Percentiles rank a stretch among this genome's conserved stretches.
These are phyloP conservation scores for Sugiyamaella grinbergsii DNA, from an alignment of 1,139 yeast genomes.

Conservation along the genomic window DNA sequence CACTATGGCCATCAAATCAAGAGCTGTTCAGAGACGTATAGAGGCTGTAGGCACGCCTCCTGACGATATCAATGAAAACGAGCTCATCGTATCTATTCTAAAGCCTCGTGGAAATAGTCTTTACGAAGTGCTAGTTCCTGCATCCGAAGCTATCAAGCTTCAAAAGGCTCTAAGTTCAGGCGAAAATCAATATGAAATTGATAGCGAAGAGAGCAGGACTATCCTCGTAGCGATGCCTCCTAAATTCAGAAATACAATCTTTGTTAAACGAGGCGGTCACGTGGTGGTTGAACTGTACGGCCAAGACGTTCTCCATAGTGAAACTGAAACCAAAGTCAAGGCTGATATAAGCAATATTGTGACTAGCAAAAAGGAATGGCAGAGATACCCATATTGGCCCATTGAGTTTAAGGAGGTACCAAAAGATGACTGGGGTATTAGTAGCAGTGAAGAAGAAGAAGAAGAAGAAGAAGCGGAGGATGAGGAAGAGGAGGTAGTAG, in stretches of 20 bases:
- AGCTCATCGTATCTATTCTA: conserved; percentile 39
- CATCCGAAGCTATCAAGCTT: conserved; percentile 29
- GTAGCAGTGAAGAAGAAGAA: conserved; percentile 34
- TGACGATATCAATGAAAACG: conserved; percentile 34
- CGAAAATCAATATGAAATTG: conserved; percentile 15
- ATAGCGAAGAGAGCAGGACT: conserved; percentile 22
- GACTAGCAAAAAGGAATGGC: conserved; percentile 42
- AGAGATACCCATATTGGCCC: conserved; percentile 44
- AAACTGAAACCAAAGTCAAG: conserved; percentile 32
- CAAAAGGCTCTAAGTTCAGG: conserved; percentile 13
- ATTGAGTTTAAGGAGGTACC: conserved; percentile 36
- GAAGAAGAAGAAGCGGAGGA: conserved; percentile 11
- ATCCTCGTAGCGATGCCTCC: conserved; percentile 43
- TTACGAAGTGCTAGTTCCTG: conserved; percentile 40
- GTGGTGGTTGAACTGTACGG: conserved; percentile 39
- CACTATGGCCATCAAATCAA: conserved; percentile 31
- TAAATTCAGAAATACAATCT: conserved; percentile 43
- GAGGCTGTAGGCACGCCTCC: conserved; percentile 41
- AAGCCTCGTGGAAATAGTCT: conserved; percentile 41
- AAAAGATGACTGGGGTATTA: conserved; percentile 31
- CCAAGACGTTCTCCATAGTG: conserved; percentile 26
- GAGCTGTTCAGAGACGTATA: conserved; percentile 33
- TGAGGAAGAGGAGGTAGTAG: conserved; percentile 19
- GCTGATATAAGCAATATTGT: conserved; percentile 45
- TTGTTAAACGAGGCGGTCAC: conserved; percentile 45